phyloP scores from a whole-genome alignment of 2,329 filamentous ascomycete genomes.

The Didymella segeticola region DNA sequence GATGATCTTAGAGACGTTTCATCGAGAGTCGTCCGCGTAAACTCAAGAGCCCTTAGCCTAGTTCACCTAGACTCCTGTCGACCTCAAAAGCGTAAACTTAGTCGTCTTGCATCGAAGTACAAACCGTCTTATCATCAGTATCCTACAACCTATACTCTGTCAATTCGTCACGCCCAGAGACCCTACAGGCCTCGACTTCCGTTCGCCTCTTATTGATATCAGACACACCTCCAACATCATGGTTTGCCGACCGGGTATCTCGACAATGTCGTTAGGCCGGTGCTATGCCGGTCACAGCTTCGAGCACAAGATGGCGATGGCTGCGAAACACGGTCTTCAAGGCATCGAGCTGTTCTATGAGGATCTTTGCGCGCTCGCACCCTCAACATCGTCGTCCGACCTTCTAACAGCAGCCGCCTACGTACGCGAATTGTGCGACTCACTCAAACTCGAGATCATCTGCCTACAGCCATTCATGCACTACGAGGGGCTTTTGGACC shows the following conservation, averaged over 20 bases:
- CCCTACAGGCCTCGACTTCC: neutral
- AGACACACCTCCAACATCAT: slow-evolving; percentile 37
- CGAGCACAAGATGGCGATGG: slow-evolving; percentile 71
- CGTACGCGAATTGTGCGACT: slow-evolving; percentile 64
- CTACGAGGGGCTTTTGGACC: slow-evolving; percentile 75
- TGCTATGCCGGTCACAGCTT: slow-evolving; percentile 71
- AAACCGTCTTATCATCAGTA: neutral
- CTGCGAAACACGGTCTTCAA: slow-evolving; percentile 67
- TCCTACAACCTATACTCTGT: neutral
- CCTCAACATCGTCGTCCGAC: slow-evolving; percentile 52
- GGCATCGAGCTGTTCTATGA: slow-evolving; percentile 82
- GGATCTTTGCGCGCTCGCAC: slow-evolving; percentile 70
- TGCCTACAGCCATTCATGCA: slow-evolving; percentile 79
- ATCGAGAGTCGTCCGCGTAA: slow-evolving; percentile 12
- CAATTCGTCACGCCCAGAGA: neutral
- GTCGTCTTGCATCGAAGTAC: slow-evolving; percentile 2
- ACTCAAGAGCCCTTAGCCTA: slow-evolving; percentile 10
- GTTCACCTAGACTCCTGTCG: neutral
- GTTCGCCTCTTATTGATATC: neutral
- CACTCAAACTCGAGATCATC: slow-evolving; percentile 64
- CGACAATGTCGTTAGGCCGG: slow-evolving; percentile 78
- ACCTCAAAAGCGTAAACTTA: slow-evolving; percentile 15
- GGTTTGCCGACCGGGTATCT: slow-evolving; percentile 70
- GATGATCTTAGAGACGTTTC: slow-evolving; percentile 13
- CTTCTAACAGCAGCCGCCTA: slow-evolving; percentile 65